Conservation (phyloP, 331 rosid genomes). For the Pyrus hybrid region DNA sequence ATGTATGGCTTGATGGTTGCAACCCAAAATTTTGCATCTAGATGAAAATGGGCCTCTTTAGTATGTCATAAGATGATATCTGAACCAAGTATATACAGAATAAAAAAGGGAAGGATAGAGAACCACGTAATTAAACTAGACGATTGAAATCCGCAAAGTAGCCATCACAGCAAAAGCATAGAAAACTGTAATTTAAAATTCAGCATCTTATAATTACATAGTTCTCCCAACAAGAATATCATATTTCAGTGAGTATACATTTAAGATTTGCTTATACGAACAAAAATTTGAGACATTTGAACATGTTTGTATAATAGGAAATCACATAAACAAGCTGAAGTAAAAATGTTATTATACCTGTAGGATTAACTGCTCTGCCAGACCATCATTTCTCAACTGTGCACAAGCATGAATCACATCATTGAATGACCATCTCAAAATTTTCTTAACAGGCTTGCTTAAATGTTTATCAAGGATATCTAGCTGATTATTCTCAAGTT, state of each 20-base stretch:
- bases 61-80: slow-evolving; percentile 25
- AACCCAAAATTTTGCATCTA: slow-evolving; percentile 78
- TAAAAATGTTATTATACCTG: slow-evolving; percentile 39
- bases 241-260: not conserved
- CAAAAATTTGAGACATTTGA: not conserved
- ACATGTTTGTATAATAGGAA: not conserved
- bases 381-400: slow-evolving; percentile 27
- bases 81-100: slow-evolving; percentile 4
- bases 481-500: slow-evolving; percentile 18
- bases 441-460: slow-evolving; percentile 19
- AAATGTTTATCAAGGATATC: slow-evolving; percentile 12
- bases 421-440: slow-evolving; percentile 55
- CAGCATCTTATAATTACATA: not conserved
- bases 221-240: not conserved
- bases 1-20: slow-evolving; percentile 55
- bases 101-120: not conserved
- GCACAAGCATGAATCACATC: slow-evolving; percentile 60
- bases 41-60: slow-evolving; percentile 27
- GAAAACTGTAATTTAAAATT: not conserved
- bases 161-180: not conserved
- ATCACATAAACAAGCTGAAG: slow-evolving; percentile 10
- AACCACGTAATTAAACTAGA: not conserved
- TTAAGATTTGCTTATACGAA: not conserved
- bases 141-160: not conserved
- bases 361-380: slow-evolving; percentile 48